Conservation (phyloP, 1,284 basidiomycete genomes). For the Schizophyllum amplum region DNA sequence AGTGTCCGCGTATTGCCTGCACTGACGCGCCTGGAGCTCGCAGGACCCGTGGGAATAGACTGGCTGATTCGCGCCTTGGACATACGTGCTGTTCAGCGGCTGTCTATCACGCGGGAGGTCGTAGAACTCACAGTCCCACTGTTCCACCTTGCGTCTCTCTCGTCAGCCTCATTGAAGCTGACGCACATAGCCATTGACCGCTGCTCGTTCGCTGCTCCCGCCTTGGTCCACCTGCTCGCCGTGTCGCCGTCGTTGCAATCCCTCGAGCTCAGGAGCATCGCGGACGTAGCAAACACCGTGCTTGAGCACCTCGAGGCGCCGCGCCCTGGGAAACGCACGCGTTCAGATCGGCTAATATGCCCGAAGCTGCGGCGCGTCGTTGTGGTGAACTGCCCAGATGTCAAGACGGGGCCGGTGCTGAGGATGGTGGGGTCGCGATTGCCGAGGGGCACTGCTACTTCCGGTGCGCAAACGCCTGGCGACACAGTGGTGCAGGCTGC, state of each 20-base stretch:
- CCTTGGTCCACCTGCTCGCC: slow-evolving; percentile 29
- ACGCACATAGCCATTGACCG: slow-evolving; percentile 21
- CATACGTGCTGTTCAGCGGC: background rate
- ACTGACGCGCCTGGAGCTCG: background rate
- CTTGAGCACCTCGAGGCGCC: slow-evolving; percentile 34
- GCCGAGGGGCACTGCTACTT: no score
- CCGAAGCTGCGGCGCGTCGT: slow-evolving; percentile 47
- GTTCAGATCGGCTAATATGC: slow-evolving; percentile 28
- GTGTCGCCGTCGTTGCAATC: slow-evolving; percentile 29
- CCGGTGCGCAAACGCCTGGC: no score
- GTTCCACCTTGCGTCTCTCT: no score
- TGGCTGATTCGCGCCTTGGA: background rate
- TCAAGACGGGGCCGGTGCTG: slow-evolving; percentile 43
- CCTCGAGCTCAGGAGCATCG: slow-evolving; percentile 31
- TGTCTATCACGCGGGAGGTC: background rate
- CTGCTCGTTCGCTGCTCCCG: slow-evolving; percentile 15
- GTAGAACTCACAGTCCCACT: no score
- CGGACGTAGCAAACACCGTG: slow-evolving; percentile 27
- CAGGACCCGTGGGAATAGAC: background rate
- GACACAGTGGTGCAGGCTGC: no score
- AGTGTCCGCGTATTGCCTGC: background rate
- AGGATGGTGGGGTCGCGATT: slow-evolving; percentile 48
- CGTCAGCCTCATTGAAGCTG: no score
- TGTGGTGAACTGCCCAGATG: slow-evolving; percentile 44
- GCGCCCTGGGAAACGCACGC: slow-evolving; percentile 4